These are phyloP conservation scores for Carallia pectinifolia DNA, from an alignment of 345 rosid species.

Conservation along the genomic window DNA sequence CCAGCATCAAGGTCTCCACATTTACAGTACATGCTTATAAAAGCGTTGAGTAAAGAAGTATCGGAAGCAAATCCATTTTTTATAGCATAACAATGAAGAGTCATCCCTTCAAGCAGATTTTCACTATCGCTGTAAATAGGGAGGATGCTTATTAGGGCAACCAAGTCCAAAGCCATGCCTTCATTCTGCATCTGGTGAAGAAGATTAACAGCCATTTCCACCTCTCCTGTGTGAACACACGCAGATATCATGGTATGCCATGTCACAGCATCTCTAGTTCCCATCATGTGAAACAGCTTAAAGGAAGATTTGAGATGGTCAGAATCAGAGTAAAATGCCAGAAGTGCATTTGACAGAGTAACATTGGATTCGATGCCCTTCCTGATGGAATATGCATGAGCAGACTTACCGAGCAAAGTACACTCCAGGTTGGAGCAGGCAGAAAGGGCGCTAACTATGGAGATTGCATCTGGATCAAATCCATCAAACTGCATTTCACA, in stretches of 20 bases:
- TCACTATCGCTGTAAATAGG: slow-evolving; percentile 16
- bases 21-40: slow-evolving; percentile 40
- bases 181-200: slow-evolving; percentile 21
- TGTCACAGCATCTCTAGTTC: slow-evolving; percentile 28
- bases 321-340: slow-evolving; percentile 38
- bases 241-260: slow-evolving; percentile 47
- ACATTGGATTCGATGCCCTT: slow-evolving; percentile 32
- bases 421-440: slow-evolving; percentile 40
- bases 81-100: slow-evolving; percentile 41
- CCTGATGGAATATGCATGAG: slow-evolving; percentile 42
- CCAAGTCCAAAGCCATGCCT: slow-evolving; percentile 15
- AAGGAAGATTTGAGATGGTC: slow-evolving; percentile 22
- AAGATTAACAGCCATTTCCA: slow-evolving; percentile 18
- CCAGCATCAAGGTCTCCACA: slow-evolving; percentile 38
- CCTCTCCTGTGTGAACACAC: slow-evolving; percentile 33
- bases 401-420: slow-evolving; percentile 37
- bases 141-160: slow-evolving; percentile 37
- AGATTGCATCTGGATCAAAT: slow-evolving; percentile 34
- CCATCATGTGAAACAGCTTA: slow-evolving; percentile 35
- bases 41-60: slow-evolving; percentile 33
- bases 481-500: slow-evolving; percentile 40
- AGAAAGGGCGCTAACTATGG: slow-evolving; percentile 33
- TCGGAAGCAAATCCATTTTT: slow-evolving; percentile 29
- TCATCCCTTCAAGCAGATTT: slow-evolving; percentile 27
- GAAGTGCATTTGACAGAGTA: slow-evolving; percentile 39